Percentiles rank a stretch among this genome's conserved stretches.
Evolutionary conservation across 257 asterid genomes (phyloP).

Genomic region (Gentiana straminea): DNA sequence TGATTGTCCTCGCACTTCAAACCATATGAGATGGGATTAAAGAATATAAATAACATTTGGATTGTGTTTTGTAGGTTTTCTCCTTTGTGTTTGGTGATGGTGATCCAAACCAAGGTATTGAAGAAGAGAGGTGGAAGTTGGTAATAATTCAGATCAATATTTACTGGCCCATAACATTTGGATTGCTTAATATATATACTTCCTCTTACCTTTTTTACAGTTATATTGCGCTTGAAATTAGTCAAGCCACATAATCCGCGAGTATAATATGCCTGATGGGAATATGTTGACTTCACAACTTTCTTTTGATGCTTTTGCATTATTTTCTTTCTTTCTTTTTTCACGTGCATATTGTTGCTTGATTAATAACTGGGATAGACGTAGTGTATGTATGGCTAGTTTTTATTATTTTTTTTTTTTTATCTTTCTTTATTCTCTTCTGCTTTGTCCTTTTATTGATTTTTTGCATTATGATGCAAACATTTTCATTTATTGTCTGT

Average conservation of each 20-base stretch:
- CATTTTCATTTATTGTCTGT: background rate
- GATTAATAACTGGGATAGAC: too few species aligned
- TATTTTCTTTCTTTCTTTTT: too few species aligned
- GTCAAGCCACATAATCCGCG: background rate
- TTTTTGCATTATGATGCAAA: background rate
- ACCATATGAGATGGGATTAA: background rate
- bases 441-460: too few species aligned
- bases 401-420: too few species aligned
- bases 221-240: constrained; percentile 7
- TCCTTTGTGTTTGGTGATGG: constrained; percentile 99
- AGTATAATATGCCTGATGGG: too few species aligned
- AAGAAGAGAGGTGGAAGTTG: constrained; percentile 99
- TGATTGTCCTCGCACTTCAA: background rate
- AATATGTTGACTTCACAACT: too few species aligned
- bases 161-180: constrained; percentile 65
- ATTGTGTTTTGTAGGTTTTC: constrained; percentile 53
- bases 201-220: constrained; percentile 9
- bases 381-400: too few species aligned
- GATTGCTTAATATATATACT: constrained; percentile 9
- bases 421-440: too few species aligned
- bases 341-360: too few species aligned
- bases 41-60: background rate
- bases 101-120: constrained; percentile 99
- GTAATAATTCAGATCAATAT: constrained; percentile 86
- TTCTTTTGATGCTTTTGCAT: too few species aligned